Evolutionary conservation across 2,329 filamentous ascomycete species (phyloP).

Genomic region (Teratosphaeria viscida): DNA sequence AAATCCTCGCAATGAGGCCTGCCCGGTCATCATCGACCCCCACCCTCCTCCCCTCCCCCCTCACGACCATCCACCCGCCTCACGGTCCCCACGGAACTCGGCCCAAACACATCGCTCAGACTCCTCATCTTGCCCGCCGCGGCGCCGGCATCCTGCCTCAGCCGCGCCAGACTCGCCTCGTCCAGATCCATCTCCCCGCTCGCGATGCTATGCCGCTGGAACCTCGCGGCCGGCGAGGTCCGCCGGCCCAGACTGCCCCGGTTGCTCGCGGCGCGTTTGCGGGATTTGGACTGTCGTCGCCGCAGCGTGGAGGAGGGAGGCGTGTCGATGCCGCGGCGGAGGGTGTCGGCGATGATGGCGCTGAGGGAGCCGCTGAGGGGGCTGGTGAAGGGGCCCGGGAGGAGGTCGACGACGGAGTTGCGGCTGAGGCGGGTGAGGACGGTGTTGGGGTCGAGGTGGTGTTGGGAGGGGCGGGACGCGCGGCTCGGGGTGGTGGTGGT

Average conservation of each 20-base stretch:
- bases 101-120: constrained; percentile 16
- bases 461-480: neutral
- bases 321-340: constrained; percentile 44
- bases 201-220: constrained; percentile 16
- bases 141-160: constrained; percentile 9
- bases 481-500: neutral
- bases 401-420: constrained; percentile 38
- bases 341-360: constrained; percentile 54
- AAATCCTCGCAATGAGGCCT: too few species aligned
- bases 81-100: neutral
- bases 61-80: neutral
- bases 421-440: constrained; percentile 1
- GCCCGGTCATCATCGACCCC: neutral
- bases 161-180: constrained; percentile 6
- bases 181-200: constrained; percentile 17
- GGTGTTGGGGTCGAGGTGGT: neutral
- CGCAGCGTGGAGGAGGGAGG: constrained; percentile 4
- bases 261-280: neutral
- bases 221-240: neutral
- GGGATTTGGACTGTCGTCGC: constrained; percentile 1
- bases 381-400: constrained; percentile 49
- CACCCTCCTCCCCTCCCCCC: neutral
- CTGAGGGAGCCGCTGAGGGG: constrained; percentile 51
- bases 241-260: neutral
- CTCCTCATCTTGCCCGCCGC: constrained; percentile 12